Conservation (phyloP, 225 moss, liverwort and hornwort species). For the Sphagnum tenellum region DNA sequence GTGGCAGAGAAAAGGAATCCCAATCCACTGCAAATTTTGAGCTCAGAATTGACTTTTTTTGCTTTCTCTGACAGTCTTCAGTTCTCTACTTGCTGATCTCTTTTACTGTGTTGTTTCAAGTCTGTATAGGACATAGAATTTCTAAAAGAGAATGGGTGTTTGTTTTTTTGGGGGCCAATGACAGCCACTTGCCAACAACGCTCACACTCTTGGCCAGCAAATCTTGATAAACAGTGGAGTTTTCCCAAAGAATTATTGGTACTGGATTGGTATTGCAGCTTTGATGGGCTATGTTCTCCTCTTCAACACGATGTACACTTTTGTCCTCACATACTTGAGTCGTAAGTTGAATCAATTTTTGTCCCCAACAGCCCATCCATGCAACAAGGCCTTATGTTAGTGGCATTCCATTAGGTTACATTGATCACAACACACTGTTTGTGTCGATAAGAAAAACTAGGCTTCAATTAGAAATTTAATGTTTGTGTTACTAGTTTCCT, state of each 20-base stretch:
- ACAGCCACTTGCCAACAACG: slow-evolving; percentile 22
- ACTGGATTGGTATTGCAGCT: slow-evolving; percentile 54
- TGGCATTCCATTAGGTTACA: too few relatives aligned
- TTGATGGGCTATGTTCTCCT: slow-evolving; percentile 50
- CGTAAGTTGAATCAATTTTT: slow-evolving; percentile 30
- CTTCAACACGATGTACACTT: slow-evolving; percentile 62
- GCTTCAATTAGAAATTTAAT: too few relatives aligned
- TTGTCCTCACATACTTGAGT: slow-evolving; percentile 50
- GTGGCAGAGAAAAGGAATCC: too few relatives aligned
- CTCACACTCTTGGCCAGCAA: slow-evolving; percentile 26
- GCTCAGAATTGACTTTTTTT: too few relatives aligned
- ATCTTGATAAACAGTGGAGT: slow-evolving; percentile 41
- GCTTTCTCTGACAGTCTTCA: too few relatives aligned
- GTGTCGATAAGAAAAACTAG: too few relatives aligned
- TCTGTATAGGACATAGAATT: background rate
- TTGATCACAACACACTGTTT: too few relatives aligned
- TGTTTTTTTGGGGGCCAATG: background rate
- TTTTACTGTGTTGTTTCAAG: background rate
- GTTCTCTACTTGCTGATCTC: too few relatives aligned
- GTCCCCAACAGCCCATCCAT: too few relatives aligned
- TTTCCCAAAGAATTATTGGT: slow-evolving; percentile 50
- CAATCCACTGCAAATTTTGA: too few relatives aligned
- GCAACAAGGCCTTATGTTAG: too few relatives aligned
- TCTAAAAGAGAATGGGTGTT: background rate
- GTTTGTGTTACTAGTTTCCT: too few relatives aligned